These are phyloP conservation scores for Tripterygium wilfordii DNA, from an alignment of 177 flowering plant genomes.

Conservation along the genomic window DNA sequence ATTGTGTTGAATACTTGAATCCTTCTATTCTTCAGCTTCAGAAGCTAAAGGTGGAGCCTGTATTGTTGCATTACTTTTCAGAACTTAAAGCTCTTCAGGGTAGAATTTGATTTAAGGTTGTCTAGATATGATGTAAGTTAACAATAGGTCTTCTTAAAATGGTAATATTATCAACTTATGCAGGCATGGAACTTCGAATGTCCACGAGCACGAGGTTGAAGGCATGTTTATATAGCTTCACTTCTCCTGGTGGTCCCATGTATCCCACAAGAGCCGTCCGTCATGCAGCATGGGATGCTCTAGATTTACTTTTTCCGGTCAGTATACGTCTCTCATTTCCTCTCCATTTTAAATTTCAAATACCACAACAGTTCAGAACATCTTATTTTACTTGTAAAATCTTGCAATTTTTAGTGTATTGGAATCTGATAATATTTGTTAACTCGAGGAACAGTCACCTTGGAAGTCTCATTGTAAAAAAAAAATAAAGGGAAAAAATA, in stretches of 20 bases:
- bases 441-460: too few species aligned
- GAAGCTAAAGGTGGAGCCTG: constrained; percentile 95
- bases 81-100: constrained; percentile 80
- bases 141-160: neutral
- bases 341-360: too few species aligned
- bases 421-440: too few species aligned
- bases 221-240: constrained; percentile 92
- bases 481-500: too few species aligned
- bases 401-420: too few species aligned
- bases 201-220: constrained; percentile 88
- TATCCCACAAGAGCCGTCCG: constrained; percentile 98
- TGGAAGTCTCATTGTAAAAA: too few species aligned
- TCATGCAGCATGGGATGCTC: constrained; percentile 95
- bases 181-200: constrained; percentile 92
- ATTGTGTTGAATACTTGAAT: constrained; percentile 6
- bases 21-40: constrained; percentile 56
- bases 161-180: constrained; percentile 7
- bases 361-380: too few species aligned
- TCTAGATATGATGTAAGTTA: neutral
- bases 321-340: constrained; percentile 22
- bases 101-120: constrained; percentile 11
- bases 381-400: too few species aligned
- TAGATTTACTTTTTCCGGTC: constrained; percentile 90
- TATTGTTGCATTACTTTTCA: constrained; percentile 78
- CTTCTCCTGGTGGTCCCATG: constrained; percentile 99